phyloP scores from a whole-genome alignment of 257 asterid genomes.

The Cinchona pubescens region DNA sequence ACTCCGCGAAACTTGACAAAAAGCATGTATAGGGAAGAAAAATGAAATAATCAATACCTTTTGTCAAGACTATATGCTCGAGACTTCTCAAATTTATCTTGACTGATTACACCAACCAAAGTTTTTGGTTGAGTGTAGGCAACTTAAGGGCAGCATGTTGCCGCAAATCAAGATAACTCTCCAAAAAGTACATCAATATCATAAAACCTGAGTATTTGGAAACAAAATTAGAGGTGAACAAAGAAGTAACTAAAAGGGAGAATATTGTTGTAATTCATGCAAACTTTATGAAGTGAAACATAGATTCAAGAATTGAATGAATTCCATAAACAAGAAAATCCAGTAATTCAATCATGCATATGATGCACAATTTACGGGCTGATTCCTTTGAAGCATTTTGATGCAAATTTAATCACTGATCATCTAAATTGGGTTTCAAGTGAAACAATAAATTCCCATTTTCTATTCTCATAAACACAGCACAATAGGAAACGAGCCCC shows the following conservation, averaged over 20 bases:
- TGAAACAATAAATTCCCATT: neutral
- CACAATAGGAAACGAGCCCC: neutral
- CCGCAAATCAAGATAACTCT: slow-evolving; percentile 81
- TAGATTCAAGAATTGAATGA: neutral
- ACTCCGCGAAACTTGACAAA: neutral
- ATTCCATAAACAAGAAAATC: neutral
- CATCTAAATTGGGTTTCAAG: neutral
- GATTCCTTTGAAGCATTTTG: neutral
- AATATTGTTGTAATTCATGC: neutral
- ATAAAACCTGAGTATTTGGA: slow-evolving; percentile 67
- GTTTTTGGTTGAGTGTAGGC: slow-evolving; percentile 85
- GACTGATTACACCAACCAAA: slow-evolving; percentile 82
- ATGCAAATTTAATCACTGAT: neutral
- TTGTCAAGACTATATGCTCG: slow-evolving; percentile 95
- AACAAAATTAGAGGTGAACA: slow-evolving; percentile 11
- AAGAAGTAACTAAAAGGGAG: neutral
- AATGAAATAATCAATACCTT: slow-evolving; percentile 46
- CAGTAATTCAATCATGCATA: neutral
- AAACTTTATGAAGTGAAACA: neutral
- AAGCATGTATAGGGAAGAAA: neutral
- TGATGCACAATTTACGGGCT: neutral
- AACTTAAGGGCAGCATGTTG: slow-evolving; percentile 83
- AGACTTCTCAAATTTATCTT: slow-evolving; percentile 88
- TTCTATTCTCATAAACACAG: neutral
- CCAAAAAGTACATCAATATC: slow-evolving; percentile 76